Evolutionary conservation across 345 rosid genomes (phyloP).

Genomic region (Melastoma malabathricum): DNA sequence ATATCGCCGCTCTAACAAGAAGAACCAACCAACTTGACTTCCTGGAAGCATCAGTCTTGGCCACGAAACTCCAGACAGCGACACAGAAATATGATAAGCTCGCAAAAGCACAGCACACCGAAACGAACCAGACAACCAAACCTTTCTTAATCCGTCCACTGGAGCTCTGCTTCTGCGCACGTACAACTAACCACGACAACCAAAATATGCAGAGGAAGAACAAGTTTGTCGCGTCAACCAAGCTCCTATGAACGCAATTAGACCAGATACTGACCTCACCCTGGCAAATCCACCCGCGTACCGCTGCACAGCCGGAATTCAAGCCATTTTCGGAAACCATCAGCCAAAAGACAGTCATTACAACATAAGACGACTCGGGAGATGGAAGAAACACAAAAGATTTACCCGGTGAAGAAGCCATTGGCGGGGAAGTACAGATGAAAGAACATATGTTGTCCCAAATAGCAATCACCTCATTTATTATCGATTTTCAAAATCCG

Average conservation of each 20-base stretch:
- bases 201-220: slow-evolving; percentile 46
- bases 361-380: no score
- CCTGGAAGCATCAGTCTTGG: slow-evolving; percentile 3
- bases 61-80: slow-evolving; percentile 23
- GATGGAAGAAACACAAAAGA: no score
- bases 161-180: slow-evolving; percentile 11
- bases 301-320: no score
- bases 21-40: slow-evolving; percentile 17
- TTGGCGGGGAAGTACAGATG: no score
- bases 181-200: slow-evolving; percentile 27
- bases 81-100: slow-evolving; percentile 23
- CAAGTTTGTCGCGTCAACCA: slow-evolving; percentile 42
- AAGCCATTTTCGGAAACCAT: no score
- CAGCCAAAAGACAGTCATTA: slow-evolving; percentile 1
- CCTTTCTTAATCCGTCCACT: slow-evolving; percentile 18
- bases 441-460: no score
- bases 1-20: slow-evolving; percentile 39
- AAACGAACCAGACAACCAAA: slow-evolving; percentile 20
- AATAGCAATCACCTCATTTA: no score
- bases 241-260: slow-evolving; percentile 44
- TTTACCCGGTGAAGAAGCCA: no score
- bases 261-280: slow-evolving; percentile 30
- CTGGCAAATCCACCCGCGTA: slow-evolving; percentile 25
- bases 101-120: slow-evolving; percentile 31
- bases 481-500: no score